Base-by-base conservation (phyloP, 768 basidiomycete genomes). In the Coprinellus micaceus region DNA sequence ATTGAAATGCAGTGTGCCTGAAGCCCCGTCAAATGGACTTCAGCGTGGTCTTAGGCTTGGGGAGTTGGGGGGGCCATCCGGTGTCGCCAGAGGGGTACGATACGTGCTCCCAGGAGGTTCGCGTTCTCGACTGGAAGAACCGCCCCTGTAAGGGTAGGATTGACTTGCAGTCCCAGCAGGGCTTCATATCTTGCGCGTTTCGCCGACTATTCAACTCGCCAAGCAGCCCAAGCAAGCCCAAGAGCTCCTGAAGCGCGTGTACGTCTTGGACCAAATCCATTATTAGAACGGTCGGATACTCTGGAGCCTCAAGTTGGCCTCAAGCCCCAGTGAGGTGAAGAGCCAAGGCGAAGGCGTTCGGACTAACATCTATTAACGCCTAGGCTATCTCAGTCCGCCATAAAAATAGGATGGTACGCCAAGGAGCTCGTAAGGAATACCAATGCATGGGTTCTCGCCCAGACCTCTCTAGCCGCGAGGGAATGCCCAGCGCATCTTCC, bases 331-430 rank as follows among this genome's bases (percentile, higher is more conserved):
- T 43, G 15, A 7, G 40, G 40, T 21, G 7, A 43, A 43, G 22
- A 26, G 47, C 47, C 46, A 41, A 50, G 36, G 55, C 39, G 15
- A 51, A 26, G 39, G n/a, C 12, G 22, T 19, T 44, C 22, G 22
- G 22, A 24, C 12, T 47, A 47, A 28, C 46, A 24, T n/a, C 43
- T n/a, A n/a, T 33, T 33, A 13, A 33, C 6, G 33, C 24, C 29
- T n/a, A n/a, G 26, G 28, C 26, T 50, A 30, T 50, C 48, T 19
- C 30, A 21, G 47, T 43, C 22, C 13, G 13, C 11, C 28, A 25
- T 30, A 56, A 56, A 56, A 57, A 57, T 57, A 57, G 50, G 33
- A 44, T 29, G 10, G 29, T 26, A 25, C 37, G 56, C 56, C 56
- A 57, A 57, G 56, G 17, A 6, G 33, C 36, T 36, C 39, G 44